A percentile compares a stretch with the other conserved stretches of the same genome.
phyloP scores from a whole-genome alignment of 2,329 filamentous ascomycete species.

The Verticillium dahliae region DNA sequence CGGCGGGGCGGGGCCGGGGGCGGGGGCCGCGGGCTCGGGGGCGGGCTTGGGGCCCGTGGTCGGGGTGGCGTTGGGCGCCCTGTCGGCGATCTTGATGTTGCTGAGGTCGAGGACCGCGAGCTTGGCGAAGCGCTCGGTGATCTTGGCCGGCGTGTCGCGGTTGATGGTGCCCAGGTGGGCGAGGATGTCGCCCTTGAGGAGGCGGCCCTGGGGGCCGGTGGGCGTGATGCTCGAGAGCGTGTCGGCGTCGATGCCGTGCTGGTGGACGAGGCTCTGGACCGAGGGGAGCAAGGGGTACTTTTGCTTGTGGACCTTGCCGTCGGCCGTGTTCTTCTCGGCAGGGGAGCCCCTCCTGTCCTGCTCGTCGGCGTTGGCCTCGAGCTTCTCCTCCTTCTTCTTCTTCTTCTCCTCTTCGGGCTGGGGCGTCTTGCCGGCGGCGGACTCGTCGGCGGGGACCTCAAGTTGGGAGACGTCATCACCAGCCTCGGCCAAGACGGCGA shows the following conservation, averaged over 20 bases:
- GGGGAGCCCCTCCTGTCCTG: constrained; percentile 3
- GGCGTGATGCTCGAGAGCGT: constrained; percentile 77
- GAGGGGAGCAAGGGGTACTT: constrained; percentile 75
- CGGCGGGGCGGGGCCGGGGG: constrained; percentile 21
- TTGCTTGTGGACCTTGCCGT: constrained; percentile 52
- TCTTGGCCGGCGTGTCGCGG: constrained; percentile 61
- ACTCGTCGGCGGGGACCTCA: constrained; percentile 63
- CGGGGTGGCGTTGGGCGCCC: constrained; percentile 32
- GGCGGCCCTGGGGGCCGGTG: constrained; percentile 78
- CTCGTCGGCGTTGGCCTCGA: constrained; percentile 8
- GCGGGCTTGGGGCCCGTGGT: constrained; percentile 22
- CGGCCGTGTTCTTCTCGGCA: constrained; percentile 26
- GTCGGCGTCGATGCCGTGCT: constrained; percentile 68
- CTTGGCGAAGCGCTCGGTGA: constrained; percentile 66
- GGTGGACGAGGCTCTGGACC: constrained; percentile 72
- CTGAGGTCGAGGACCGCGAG: constrained; percentile 83
- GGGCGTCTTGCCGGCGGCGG: constrained; percentile 12
- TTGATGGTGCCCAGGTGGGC: constrained; percentile 79
- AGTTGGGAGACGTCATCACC: constrained; percentile 72
- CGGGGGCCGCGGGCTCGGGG: constrained; percentile 22
- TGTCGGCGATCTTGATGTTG: constrained; percentile 78
- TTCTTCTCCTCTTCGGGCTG: constrained; percentile 3
- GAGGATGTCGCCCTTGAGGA: constrained; percentile 93
- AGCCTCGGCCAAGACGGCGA: constrained; percentile 75
- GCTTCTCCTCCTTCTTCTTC: constrained; percentile 15